phyloP scores from a whole-genome alignment of 805 yeast genomes.

The Wickerhamomyces bovis region DNA sequence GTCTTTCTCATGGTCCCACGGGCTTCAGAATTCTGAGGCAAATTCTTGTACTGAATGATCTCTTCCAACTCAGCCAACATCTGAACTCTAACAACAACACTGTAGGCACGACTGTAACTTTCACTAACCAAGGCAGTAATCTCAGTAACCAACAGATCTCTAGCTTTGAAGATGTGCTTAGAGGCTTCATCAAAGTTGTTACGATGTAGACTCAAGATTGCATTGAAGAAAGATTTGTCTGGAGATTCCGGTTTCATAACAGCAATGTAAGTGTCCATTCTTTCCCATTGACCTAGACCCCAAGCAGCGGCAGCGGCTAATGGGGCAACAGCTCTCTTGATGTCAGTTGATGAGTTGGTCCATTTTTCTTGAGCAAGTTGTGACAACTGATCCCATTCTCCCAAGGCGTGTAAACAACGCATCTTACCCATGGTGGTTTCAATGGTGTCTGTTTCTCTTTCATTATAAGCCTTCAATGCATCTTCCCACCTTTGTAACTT shows the following conservation, averaged over 20 bases:
- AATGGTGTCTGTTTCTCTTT: constrained; percentile 67
- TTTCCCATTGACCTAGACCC: constrained; percentile 97
- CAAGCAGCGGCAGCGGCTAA: constrained; percentile 98
- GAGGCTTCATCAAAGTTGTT: constrained; percentile 81
- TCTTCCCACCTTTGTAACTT: constrained; percentile 97
- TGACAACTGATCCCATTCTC: constrained; percentile 94
- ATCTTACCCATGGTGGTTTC: constrained; percentile 96
- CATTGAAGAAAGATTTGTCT: constrained; percentile 91
- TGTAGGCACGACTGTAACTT: constrained; percentile 93
- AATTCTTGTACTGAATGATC: constrained; percentile 78
- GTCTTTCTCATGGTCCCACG: constrained; percentile 77
- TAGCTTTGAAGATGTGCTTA: constrained; percentile 71
- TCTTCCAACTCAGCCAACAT: constrained; percentile 97
- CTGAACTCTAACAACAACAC: constrained; percentile 93
- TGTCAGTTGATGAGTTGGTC: constrained; percentile 66
- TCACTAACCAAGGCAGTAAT: constrained; percentile 92
- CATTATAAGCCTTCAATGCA: constrained; percentile 84
- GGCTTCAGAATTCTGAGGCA: constrained; percentile 79
- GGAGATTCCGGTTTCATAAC: constrained; percentile 92
- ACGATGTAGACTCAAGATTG: constrained; percentile 79
- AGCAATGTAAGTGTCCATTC: constrained; percentile 84
- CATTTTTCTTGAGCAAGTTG: constrained; percentile 83
- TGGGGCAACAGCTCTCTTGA: constrained; percentile 84
- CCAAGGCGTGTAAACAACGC: constrained; percentile 97
- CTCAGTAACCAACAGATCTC: constrained; percentile 88